Evolutionary conservation across 306 rosid species (phyloP).

Genomic region (Begonia peltatifolia): DNA sequence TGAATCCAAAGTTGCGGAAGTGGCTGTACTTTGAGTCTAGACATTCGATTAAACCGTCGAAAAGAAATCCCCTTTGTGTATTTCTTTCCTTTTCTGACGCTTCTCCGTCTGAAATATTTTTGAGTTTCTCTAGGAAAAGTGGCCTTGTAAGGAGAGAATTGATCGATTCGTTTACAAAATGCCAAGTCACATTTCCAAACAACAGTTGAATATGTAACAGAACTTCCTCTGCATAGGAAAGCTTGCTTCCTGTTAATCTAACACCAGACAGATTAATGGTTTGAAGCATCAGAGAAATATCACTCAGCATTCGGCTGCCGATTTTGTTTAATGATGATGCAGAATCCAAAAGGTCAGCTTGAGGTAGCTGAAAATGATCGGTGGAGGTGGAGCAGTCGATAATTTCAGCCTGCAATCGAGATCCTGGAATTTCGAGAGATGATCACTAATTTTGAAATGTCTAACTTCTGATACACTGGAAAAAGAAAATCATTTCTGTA

Average conservation of each 20-base stretch:
- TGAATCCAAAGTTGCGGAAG: slow-evolving; percentile 35
- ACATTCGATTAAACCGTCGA: slow-evolving; percentile 55
- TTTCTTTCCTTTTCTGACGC: slow-evolving; percentile 15
- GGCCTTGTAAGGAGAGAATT: slow-evolving; percentile 23
- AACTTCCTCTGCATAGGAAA: slow-evolving; percentile 31
- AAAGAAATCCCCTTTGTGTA: slow-evolving; percentile 33
- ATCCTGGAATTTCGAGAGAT: slow-evolving; percentile 30
- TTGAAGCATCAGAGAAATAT: slow-evolving; percentile 22
- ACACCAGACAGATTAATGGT: slow-evolving; percentile 22
- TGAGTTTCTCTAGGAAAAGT: slow-evolving; percentile 36
- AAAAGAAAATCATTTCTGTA: background rate
- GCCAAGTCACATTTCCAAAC: slow-evolving; percentile 22
- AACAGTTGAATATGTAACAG: slow-evolving; percentile 51
- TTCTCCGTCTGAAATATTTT: slow-evolving; percentile 9
- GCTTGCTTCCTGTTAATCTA: slow-evolving; percentile 27
- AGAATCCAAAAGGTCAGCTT: slow-evolving; percentile 36
- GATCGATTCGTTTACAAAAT: slow-evolving; percentile 7
- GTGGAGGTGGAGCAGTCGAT: slow-evolving; percentile 28
- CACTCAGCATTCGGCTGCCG: slow-evolving; percentile 15
- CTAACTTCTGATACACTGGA: background rate
- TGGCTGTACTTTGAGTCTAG: slow-evolving; percentile 35
- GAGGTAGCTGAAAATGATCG: slow-evolving; percentile 16
- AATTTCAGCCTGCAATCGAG: slow-evolving; percentile 29
- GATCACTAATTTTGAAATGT: background rate
- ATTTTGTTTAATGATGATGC: slow-evolving; percentile 14